Evolutionary conservation across 306 rosid species (phyloP), one percentile per base, ranked within the genome.

Genomic region (Vicia villosa): DNA sequence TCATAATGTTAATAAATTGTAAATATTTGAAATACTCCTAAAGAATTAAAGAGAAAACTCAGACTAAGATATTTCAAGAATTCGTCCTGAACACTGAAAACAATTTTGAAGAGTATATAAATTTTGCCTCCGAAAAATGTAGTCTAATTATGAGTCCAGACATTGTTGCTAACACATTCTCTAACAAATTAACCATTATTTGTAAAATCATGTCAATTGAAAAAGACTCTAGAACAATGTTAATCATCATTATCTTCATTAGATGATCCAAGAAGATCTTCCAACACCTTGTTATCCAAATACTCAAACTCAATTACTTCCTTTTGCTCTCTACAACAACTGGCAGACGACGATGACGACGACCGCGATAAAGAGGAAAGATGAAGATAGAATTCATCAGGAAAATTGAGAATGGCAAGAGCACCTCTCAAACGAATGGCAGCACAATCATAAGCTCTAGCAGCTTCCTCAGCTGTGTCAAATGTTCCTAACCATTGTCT

Each of bases 361-460:
- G 47, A 21, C 1, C 20, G 32, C 5, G 54, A 34, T 38, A 38
- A 20, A 19, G 68, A 62, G 20, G 88, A 86, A 13, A 84, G 78
- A 63, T 79, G 83, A 46, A 38, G 20, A 70, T 11, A 8, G 14
- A 21, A 58, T 3, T 75, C 74, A 32, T 67, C 13, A 0, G 79
- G 79, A 37, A 75, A 75, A 58, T 75, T 84, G 0, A 84, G 87
- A 14, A 74, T 76, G n/a, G 92, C 89, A 63, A 80, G 86, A 45
- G 78, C 83, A 38, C 89, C 92, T 65, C 86, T 78, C 37, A 89
- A 68, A 63, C 69, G 61, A 74, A 86, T 84, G 5, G 96, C 96
- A 9, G 89, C 96, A 46, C 83, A 74, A 75, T 89, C 96, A 72
- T 89, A 89, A 45, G 96, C 96, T 66, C 88, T 66, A 10, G 96